Base-by-base conservation (phyloP, 805 yeast species). In the Schwanniomyces polymorphus region DNA sequence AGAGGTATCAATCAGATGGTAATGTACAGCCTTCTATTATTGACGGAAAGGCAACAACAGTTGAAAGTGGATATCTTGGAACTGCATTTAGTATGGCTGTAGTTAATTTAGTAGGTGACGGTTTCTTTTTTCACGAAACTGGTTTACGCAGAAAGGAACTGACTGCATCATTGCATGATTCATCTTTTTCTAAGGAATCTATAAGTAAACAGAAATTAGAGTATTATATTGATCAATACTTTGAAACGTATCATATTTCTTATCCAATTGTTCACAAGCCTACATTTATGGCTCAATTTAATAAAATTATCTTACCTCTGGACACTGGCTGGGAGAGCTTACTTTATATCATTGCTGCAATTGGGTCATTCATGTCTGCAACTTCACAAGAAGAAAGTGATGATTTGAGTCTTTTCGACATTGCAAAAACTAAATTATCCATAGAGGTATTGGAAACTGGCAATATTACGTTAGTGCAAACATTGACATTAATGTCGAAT, bases 391-490 rank as follows among this genome's bases (percentile, higher is more conserved):
- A 51, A 12, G 55, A 52, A 8, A 46, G 43, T 39, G 57, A 53
- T 29, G 59, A 55, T 33, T 46, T 53, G 38, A 39, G 34, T 17
- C 46, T 55, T 25, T 53, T 54, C 42, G 53, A 53, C 18, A 29
- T 41, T 2, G 53, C 55, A 3, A 55, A 53, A 40, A 43, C 50
- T 2, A 49, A 51, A 27, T 28, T 55, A 5, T 49, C 57, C 3
- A 41, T 55, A 8, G 59, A 55, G n/a, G 47, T 47, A 17, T 41
- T 53, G 89, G 65, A 79, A 80, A 53, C 65, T 85, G 47, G 98
- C 88, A 62, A 91, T 96, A 0, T 81, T 14, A 52, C 57, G 2
- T 45, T 55, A n/a, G 59, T 55, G 1, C 56, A 53, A 35, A 51
- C 59, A 5, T 29, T 55, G 12, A 49, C 54, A 5, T 38, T 55